Conservation (phyloP, 2,329 filamentous ascomycete genomes). For the Ascosphaera apis region DNA sequence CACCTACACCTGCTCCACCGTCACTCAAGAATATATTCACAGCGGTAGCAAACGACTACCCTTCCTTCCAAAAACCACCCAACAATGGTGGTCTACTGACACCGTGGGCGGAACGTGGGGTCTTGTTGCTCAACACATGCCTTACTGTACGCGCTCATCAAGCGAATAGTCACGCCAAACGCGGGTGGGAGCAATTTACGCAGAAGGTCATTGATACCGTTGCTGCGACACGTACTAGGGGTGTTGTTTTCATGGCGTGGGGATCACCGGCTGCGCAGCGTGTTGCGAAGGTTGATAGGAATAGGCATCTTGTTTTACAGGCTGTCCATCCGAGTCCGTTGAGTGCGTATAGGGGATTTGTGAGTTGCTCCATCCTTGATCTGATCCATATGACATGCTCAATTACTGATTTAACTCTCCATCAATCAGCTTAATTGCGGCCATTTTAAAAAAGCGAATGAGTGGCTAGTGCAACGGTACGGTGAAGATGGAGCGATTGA, state of each 20-base stretch:
- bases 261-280: slow-evolving; percentile 63
- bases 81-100: slow-evolving; percentile 64
- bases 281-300: slow-evolving; percentile 46
- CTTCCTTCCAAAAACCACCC: slow-evolving; percentile 49
- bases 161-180: slow-evolving; percentile 62
- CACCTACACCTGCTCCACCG: slow-evolving; percentile 69
- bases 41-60: slow-evolving; percentile 71
- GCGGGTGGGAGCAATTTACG: slow-evolving; percentile 84
- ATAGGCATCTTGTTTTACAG: slow-evolving; percentile 60
- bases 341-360: slow-evolving; percentile 59
- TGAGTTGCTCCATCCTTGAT: slow-evolving; percentile 17
- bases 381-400: neutral
- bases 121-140: slow-evolving; percentile 84
- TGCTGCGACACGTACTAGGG: slow-evolving; percentile 47
- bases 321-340: slow-evolving; percentile 86
- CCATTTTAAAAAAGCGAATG: slow-evolving; percentile 26
- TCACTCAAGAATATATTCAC: slow-evolving; percentile 89
- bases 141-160: slow-evolving; percentile 79
- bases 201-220: slow-evolving; percentile 79
- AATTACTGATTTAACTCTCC: neutral
- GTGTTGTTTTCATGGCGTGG: slow-evolving; percentile 93
- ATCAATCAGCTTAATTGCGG: slow-evolving; percentile 22
- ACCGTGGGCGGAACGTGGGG: slow-evolving; percentile 82
- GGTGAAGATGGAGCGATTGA: slow-evolving; percentile 62
- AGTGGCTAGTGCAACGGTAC: slow-evolving; percentile 57